A percentile compares a stretch with the other conserved stretches of the same genome.
Evolutionary conservation across 2,329 filamentous ascomycete species (phyloP).

Genomic region (Aspergillus novoparasiticus): DNA sequence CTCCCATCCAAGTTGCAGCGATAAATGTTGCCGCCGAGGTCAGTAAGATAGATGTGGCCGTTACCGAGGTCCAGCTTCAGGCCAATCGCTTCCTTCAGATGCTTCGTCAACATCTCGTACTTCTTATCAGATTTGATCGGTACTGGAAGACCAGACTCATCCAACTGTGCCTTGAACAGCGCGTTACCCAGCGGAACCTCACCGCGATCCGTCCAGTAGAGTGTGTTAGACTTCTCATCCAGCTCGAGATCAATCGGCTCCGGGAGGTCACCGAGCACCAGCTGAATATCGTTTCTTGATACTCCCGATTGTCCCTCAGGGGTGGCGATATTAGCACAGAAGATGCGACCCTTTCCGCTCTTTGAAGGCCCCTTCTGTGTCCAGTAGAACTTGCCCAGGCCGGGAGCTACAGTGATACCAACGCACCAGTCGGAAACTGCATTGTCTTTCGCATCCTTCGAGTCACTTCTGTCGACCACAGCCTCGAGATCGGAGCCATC

Average conservation of each 20-base stretch:
- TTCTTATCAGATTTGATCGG: neutral
- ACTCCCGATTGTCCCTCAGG: constrained; percentile 37
- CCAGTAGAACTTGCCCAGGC: constrained; percentile 58
- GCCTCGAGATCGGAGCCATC: constrained; percentile 40
- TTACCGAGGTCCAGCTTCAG: neutral
- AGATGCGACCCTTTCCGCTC: constrained; percentile 55
- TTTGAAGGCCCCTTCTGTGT: constrained; percentile 62
- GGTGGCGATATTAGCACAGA: constrained; percentile 50
- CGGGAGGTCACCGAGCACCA: constrained; percentile 50
- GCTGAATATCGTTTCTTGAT: constrained; percentile 46
- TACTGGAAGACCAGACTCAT: neutral
- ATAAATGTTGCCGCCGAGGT: constrained; percentile 4
- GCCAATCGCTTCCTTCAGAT: constrained; percentile 6
- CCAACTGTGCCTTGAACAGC: constrained; percentile 44
- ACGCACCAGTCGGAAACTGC: constrained; percentile 54
- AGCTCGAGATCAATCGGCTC: constrained; percentile 63
- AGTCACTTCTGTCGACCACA: constrained; percentile 36
- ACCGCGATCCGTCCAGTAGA: constrained; percentile 66
- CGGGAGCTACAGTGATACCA: constrained; percentile 53
- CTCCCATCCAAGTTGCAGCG: constrained; percentile 2
- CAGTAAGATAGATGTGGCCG: constrained; percentile 1
- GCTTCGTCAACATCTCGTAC: neutral
- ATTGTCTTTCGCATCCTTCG: constrained; percentile 32
- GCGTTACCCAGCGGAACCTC: constrained; percentile 59
- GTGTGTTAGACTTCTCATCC: constrained; percentile 45